Evolutionary conservation across 192 early-diverging fungal genomes (phyloP).

Genomic region (Coemansia sp.): DNA sequence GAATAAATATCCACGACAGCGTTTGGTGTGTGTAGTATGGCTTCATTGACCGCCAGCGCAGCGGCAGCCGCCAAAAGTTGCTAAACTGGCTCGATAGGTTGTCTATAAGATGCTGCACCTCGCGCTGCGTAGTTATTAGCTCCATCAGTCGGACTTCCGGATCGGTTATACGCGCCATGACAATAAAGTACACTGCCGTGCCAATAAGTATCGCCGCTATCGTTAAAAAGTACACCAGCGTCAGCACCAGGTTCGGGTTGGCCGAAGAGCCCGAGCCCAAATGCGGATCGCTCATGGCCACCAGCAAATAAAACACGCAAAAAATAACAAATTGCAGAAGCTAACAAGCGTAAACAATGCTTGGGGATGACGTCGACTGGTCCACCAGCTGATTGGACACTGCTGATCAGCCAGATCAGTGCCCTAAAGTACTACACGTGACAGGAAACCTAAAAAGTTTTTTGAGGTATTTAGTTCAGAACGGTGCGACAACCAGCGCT

Average conservation of each 20-base stretch:
- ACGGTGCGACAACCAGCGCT: not conserved
- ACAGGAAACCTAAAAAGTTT: not conserved
- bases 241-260: constrained; percentile 52
- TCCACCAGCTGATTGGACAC: too few species aligned
- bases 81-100: constrained; percentile 58
- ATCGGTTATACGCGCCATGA: constrained; percentile 55
- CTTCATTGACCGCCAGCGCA: constrained; percentile 56
- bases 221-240: constrained; percentile 56
- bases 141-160: constrained; percentile 57
- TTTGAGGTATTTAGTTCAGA: not conserved
- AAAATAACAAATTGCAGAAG: not conserved
- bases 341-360: not conserved
- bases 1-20: constrained; percentile 55
- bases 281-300: not conserved
- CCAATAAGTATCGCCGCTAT: constrained; percentile 51
- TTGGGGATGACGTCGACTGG: not conserved
- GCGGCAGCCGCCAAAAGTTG: constrained; percentile 53
- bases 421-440: not conserved
- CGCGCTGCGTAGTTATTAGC: constrained; percentile 60
- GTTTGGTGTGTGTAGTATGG: constrained; percentile 53
- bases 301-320: not conserved
- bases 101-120: constrained; percentile 61
- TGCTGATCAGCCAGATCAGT: not conserved
- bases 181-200: constrained; percentile 57
- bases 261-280: constrained; percentile 15